Percentiles rank a stretch among this genome's conserved stretches.
These are phyloP conservation scores for Leccinum imitatum DNA, from an alignment of 768 basidiomycete species.

Conservation along the genomic window DNA sequence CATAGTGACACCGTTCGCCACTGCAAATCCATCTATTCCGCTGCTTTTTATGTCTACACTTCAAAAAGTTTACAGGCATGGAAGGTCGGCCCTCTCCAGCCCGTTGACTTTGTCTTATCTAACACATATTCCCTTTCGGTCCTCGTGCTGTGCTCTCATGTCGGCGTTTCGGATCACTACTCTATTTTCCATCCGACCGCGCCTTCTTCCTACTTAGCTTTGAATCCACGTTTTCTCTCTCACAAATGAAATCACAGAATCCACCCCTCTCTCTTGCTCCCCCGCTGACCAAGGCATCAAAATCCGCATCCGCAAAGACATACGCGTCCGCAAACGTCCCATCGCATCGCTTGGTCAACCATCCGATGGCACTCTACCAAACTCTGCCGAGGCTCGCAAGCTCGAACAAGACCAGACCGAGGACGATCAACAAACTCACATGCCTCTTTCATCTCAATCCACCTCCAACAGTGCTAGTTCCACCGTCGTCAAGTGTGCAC, in stretches of 20 bases:
- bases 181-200: constrained; percentile 14
- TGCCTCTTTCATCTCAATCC: too few species aligned
- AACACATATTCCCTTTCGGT: constrained; percentile 7
- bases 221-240: neutral
- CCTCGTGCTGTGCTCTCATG: constrained; percentile 16
- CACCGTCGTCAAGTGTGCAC: constrained; percentile 24
- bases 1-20: constrained; percentile 80
- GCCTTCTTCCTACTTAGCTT: constrained; percentile 5
- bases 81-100: constrained; percentile 56
- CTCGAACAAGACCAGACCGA: too few species aligned
- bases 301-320: constrained; percentile 91
- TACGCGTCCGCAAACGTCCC: constrained; percentile 75
- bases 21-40: constrained; percentile 86
- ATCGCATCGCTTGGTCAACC: constrained; percentile 35
- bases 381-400: constrained; percentile 13
- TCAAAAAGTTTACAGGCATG: constrained; percentile 98
- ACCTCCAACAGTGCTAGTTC: constrained; percentile 4
- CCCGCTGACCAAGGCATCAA: constrained; percentile 96
- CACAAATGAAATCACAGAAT: constrained; percentile 49
- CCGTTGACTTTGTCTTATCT: constrained; percentile 22
- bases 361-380: constrained; percentile 16
- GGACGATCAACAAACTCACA: too few species aligned
- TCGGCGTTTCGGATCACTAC: constrained; percentile 20
- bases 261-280: constrained; percentile 83
- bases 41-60: constrained; percentile 91